Evolutionary conservation across 805 yeast species (phyloP), one percentile per base, ranked within the genome.

Genomic region (Wickerhamiella azyma): DNA sequence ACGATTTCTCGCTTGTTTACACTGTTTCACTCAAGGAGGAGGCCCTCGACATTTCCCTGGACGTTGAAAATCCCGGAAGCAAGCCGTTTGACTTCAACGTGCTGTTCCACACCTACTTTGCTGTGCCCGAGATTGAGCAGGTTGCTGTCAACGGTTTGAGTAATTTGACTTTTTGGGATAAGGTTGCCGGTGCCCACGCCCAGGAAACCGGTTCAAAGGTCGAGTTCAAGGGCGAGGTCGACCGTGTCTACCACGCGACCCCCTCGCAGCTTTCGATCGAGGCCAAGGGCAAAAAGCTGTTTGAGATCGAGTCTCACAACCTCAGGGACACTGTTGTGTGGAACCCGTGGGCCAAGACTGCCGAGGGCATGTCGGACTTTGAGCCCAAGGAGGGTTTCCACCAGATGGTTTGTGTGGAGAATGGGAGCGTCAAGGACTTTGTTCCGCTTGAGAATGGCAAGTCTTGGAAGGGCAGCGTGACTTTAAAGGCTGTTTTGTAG

Each of bases 291-390:
- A 72, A 76, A 52, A 88, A 85, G 7, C 61, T 77, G 41, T 81
- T 80, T 60, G 77, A 82, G 37, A 63, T 89, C 30, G 68, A 49
- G 29, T 43, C 74, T 45, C 72, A 94, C 58, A 66, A 65, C 13
- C 67, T 84, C 37, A 72, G 69, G 29, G 82, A 77, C 52, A 66
- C 73, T 30, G 97, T 92, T 41, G 96, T 92, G 46, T 92, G 98
- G 98, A 92, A 92, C 64, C 98, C 98, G 32, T 92, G 97, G 98
- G 69, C 75, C 53, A 72, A 81, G 47, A 84, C 82, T 62, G 75
- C 92, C n/a, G 69, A 66, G 19, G 79, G 81, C 1, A 84, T 92
- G 89, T 79, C 69, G 37, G 98, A 92, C 65, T 92, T 89, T 58
- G 74, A 71, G 55, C 98, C 97, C 43, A 85, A 83, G 60, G 63